These are phyloP conservation scores for Trypanosoma cruzi DNA, from an alignment of 208 protist species.

Conservation along the genomic window DNA sequence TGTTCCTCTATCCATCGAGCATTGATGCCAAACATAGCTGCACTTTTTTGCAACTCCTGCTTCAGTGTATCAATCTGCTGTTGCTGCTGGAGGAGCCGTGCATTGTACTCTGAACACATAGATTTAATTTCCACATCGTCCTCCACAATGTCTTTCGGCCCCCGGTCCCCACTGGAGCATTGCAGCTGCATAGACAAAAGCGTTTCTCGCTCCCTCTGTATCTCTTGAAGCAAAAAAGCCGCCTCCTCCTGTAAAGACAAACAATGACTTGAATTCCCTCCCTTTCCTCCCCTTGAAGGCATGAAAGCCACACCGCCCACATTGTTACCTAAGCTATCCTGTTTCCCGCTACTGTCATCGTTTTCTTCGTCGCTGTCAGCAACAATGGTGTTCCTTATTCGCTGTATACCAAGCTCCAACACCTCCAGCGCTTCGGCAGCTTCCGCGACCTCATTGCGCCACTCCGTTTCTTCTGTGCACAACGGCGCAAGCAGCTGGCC, in stretches of 20 bases:
- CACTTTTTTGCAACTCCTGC: constrained; percentile 1
- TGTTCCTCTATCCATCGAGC: constrained; percentile 11
- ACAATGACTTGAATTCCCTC: neutral
- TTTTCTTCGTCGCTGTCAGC: neutral
- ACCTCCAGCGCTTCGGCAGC: constrained; percentile 3
- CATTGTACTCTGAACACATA: constrained; percentile 10
- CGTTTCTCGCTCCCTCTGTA: neutral
- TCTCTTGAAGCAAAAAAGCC: neutral
- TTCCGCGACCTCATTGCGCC: neutral
- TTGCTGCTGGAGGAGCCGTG: constrained; percentile 9
- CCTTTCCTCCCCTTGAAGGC: neutral
- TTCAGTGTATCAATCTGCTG: constrained; percentile 18
- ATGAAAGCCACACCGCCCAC: neutral
- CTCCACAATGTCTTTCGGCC: neutral
- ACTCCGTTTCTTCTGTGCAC: constrained; percentile 11
- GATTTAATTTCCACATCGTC: neutral
- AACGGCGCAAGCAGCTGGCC: neutral
- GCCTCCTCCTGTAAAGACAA: constrained; percentile 3
- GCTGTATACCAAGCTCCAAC: constrained; percentile 8
- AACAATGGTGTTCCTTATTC: neutral
- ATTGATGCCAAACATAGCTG: constrained; percentile 12
- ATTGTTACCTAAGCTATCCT: neutral
- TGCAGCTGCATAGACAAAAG: neutral
- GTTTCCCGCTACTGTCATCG: neutral
- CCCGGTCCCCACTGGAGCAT: neutral